A percentile compares a stretch with the other conserved stretches of the same genome.
Evolutionary conservation across 2,329 filamentous ascomycete genomes (phyloP).

Genomic region (Colletotrichum karsti): DNA sequence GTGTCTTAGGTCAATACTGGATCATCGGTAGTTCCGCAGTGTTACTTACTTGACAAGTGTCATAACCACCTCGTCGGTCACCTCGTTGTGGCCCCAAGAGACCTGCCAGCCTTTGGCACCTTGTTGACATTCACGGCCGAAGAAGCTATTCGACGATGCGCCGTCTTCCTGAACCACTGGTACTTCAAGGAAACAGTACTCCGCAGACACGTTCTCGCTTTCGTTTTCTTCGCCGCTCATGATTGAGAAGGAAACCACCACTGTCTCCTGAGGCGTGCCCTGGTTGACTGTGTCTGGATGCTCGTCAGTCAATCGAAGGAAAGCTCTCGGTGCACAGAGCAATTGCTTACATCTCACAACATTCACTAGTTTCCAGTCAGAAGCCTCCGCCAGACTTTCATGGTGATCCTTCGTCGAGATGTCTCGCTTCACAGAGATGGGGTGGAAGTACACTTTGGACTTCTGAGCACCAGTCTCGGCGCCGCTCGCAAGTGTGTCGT

Average conservation of each 20-base stretch:
- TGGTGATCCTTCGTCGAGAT: neutral
- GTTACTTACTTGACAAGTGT: conserved; percentile 39
- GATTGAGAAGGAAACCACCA: neutral
- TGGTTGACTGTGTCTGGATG: neutral
- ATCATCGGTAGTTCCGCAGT: too few species aligned
- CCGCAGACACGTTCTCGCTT: too few species aligned
- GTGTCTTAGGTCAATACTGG: neutral
- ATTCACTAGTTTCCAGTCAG: conserved; percentile 23
- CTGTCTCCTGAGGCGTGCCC: neutral
- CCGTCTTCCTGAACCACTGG: conserved; percentile 14
- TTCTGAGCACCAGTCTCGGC: neutral
- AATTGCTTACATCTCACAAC: conserved; percentile 24
- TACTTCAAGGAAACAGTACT: conserved; percentile 30
- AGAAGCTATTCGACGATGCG: conserved; percentile 35
- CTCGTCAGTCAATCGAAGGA: too few species aligned
- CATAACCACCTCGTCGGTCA: conserved; percentile 38
- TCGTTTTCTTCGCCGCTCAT: neutral
- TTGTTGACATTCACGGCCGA: conserved; percentile 31
- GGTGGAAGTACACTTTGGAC: neutral
- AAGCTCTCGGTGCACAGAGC: too few species aligned
- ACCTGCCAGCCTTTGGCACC: conserved; percentile 33
- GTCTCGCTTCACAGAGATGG: neutral
- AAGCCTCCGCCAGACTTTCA: neutral
- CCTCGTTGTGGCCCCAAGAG: conserved; percentile 41
- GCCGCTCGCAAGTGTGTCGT: neutral